phyloP scores from a whole-genome alignment of 768 basidiomycete genomes.

The Basidioascus undulatus region DNA sequence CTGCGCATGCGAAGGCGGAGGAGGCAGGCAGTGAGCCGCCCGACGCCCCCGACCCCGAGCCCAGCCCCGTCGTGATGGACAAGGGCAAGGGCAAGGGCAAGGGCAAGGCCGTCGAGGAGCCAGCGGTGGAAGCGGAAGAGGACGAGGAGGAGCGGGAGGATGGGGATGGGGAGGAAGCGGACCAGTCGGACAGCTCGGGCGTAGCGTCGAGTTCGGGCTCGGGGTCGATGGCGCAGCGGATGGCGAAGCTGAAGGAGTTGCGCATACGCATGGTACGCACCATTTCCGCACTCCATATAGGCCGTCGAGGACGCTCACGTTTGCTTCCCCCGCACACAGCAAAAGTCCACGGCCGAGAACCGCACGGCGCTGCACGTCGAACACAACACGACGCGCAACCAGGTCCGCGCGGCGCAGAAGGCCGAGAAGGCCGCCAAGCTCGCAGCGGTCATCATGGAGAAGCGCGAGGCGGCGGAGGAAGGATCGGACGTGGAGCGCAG shows the following conservation, averaged over 20 bases:
- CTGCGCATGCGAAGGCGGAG: no score
- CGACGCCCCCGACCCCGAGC: no score
- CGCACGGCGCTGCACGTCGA: constrained; percentile 68
- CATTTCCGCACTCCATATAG: background rate
- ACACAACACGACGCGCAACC: constrained; percentile 46
- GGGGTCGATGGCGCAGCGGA: constrained; percentile 38
- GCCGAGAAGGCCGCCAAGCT: constrained; percentile 70
- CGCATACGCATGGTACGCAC: constrained; percentile 53
- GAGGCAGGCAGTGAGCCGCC: no score
- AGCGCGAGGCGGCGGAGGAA: constrained; percentile 66
- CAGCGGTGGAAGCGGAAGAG: no score
- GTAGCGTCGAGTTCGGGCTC: no score
- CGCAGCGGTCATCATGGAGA: constrained; percentile 59
- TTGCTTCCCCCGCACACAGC: constrained; percentile 24
- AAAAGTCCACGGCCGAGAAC: constrained; percentile 54
- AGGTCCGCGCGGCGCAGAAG: constrained; percentile 51
- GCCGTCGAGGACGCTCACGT: background rate
- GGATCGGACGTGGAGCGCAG: constrained; percentile 79
- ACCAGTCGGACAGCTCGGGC: no score
- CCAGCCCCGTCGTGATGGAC: no score
- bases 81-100: no score
- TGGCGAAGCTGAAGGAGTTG: constrained; percentile 50
- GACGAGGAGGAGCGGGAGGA: no score
- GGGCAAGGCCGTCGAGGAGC: no score
- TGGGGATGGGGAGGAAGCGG: no score